Base-by-base conservation (phyloP, 441 rosid genomes). In the Populus hybrid region DNA sequence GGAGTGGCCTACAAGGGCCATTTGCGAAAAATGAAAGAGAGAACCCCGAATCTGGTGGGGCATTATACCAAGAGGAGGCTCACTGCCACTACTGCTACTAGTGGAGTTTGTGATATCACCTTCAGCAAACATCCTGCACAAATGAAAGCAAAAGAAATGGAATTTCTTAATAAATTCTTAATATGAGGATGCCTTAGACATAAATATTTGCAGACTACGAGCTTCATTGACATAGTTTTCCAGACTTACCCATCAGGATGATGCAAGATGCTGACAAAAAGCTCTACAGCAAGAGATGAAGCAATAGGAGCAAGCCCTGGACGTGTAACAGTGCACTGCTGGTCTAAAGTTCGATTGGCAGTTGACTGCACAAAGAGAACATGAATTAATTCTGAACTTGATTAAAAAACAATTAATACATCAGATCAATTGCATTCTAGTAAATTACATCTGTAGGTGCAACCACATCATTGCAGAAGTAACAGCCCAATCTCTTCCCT, bases 401-500 rank as follows among this genome's bases (percentile, higher is more conserved):
- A 84, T 30, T 67, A 4, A 4, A 18, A 67, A 75, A 21, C 67
- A 50, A n/a, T 68, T 32, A 67, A 67, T 68, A 71, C 2, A 72
- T 38, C 42, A 73, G 32, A 53, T 72, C 34, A 57, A 64, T 63
- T 36, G 74, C 42, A 71, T 50, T 75, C 68, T 7, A 10, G 77
- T 61, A 78, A 69, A 71, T 88, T 91, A 95, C 98, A 84, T 95
- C 98, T 26, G 94, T 93, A 68, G 99, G 98, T 11, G 97, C 95
- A 85, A 95, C 97, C 70, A 95, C 97, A n/a, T 95, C 97, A 64
- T 92, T 95, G 90, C 99, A 95, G 86, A 95, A 94, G 89, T 95
- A 95, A 84, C 97, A 95, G 77, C 98, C 99, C 84, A 95, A 82
- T 81, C 98, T 93, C 80, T 86, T 87, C 46, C 71, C 64, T 65